Evolutionary conservation across 1,284 basidiomycete species (phyloP).

Genomic region (Erythrobasidium hasegawianum): DNA sequence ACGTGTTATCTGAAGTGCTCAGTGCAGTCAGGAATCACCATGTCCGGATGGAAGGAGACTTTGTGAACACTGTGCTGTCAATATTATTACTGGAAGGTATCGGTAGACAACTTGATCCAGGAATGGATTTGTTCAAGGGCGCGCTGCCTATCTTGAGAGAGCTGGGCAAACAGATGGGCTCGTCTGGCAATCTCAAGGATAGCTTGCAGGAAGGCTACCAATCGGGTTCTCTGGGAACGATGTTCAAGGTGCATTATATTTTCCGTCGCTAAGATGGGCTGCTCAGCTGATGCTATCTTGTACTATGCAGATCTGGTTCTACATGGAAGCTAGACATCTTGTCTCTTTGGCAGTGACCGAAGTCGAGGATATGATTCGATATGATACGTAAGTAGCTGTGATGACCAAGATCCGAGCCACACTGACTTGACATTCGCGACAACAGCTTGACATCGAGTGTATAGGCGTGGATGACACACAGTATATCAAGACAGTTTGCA

Average conservation of each 20-base stretch:
- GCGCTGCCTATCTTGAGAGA: slow-evolving; percentile 84
- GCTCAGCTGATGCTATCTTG: no score
- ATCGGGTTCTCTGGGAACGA: slow-evolving; percentile 12
- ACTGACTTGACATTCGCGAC: no score
- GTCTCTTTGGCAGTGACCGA: slow-evolving; percentile 72
- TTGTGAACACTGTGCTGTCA: slow-evolving; percentile 94
- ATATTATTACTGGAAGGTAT: slow-evolving; percentile 94
- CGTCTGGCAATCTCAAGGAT: slow-evolving; percentile 11
- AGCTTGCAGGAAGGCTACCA: neutral
- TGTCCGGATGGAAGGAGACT: slow-evolving; percentile 98
- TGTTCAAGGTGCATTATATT: slow-evolving; percentile 14
- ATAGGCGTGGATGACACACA: no score
- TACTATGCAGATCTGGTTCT: slow-evolving; percentile 89
- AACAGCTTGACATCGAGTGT: neutral
- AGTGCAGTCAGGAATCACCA: slow-evolving; percentile 85
- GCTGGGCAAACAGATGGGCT: slow-evolving; percentile 81
- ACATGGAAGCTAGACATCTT: slow-evolving; percentile 79
- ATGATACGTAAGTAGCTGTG: neutral
- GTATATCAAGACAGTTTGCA: no score
- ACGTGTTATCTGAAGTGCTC: slow-evolving; percentile 84
- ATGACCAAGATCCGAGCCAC: no score
- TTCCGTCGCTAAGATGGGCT: no score
- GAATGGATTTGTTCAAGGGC: slow-evolving; percentile 87
- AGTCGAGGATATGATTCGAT: slow-evolving; percentile 59
- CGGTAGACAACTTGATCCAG: slow-evolving; percentile 86